Conservation (phyloP, 1,284 basidiomycete species). For the Naganishia albida region DNA sequence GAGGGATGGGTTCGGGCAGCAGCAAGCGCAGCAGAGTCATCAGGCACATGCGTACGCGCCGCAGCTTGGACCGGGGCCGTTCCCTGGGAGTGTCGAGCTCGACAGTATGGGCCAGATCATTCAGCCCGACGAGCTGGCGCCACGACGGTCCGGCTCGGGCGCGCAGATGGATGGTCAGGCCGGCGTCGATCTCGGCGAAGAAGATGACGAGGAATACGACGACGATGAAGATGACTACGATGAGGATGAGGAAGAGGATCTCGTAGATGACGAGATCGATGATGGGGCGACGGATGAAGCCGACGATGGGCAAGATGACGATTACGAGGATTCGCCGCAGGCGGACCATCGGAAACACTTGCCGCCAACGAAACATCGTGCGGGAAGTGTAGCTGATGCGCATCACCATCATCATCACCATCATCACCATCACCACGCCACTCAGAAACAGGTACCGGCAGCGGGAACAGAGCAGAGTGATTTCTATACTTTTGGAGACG, state of each 20-base stretch:
- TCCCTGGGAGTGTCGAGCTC: slow-evolving; percentile 94
- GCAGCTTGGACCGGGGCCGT: slow-evolving; percentile 91
- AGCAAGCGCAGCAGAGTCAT: slow-evolving; percentile 89
- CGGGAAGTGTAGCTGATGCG: not conserved
- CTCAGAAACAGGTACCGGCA: not conserved
- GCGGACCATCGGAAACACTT: slow-evolving; percentile 4
- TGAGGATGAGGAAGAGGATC: slow-evolving; percentile 66
- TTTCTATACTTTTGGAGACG: slow-evolving; percentile 74
- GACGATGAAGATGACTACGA: slow-evolving; percentile 67
- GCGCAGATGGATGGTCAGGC: slow-evolving; percentile 50
- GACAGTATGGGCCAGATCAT: slow-evolving; percentile 86
- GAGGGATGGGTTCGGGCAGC: slow-evolving; percentile 83
- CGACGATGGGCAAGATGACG: slow-evolving; percentile 62
- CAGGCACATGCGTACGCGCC: slow-evolving; percentile 67
- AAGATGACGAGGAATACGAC: slow-evolving; percentile 59
- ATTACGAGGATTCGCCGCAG: slow-evolving; percentile 49
- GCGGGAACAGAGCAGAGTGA: slow-evolving; percentile 59
- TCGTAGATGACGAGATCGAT: slow-evolving; percentile 67
- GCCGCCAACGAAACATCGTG: slow-evolving; percentile 2
- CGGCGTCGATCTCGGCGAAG: slow-evolving; percentile 51
- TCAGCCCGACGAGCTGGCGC: slow-evolving; percentile 60
- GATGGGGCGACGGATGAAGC: slow-evolving; percentile 56
- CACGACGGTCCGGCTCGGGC: slow-evolving; percentile 53
- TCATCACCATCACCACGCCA: slow-evolving; percentile 49
- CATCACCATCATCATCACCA: slow-evolving; percentile 29